These are phyloP conservation scores for Ceratorhiza oryzae-sativae DNA, from an alignment of 1,284 basidiomycete genomes.

Conservation along the genomic window DNA sequence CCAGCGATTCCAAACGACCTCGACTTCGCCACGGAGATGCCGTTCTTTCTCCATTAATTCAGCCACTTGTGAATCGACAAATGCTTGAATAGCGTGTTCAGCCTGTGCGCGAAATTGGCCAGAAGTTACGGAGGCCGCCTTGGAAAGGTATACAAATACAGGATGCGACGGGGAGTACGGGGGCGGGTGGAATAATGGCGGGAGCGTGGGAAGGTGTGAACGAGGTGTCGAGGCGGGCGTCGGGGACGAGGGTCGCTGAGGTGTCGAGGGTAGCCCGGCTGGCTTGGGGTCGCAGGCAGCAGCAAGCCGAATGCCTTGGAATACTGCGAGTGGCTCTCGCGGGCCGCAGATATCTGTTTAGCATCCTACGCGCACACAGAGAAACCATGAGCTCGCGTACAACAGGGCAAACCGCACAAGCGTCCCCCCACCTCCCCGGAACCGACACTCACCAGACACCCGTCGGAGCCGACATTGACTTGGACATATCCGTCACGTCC, in stretches of 20 bases:
- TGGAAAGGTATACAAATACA: slow-evolving; percentile 69
- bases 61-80: slow-evolving; percentile 63
- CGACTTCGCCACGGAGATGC: slow-evolving; percentile 64
- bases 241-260: slow-evolving; percentile 46
- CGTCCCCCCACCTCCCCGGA: not conserved
- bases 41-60: slow-evolving; percentile 65
- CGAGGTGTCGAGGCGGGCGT: slow-evolving; percentile 51
- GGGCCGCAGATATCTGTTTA: slow-evolving; percentile 29
- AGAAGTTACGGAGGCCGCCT: slow-evolving; percentile 64
- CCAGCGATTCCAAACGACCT: slow-evolving; percentile 68
- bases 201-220: slow-evolving; percentile 58
- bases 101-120: slow-evolving; percentile 61
- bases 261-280: slow-evolving; percentile 9
- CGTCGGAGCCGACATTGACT: slow-evolving; percentile 56
- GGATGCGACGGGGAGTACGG: slow-evolving; percentile 78
- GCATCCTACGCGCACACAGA: slow-evolving; percentile 39
- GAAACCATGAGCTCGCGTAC: slow-evolving; percentile 11
- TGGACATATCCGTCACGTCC: slow-evolving; percentile 76
- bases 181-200: slow-evolving; percentile 71
- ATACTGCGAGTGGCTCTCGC: not conserved
- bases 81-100: slow-evolving; percentile 64
- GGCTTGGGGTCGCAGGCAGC: slow-evolving; percentile 30
- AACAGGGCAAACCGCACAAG: no score
- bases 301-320: slow-evolving; percentile 40
- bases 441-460: slow-evolving; percentile 61